Conservation (phyloP, 2,329 filamentous ascomycete species). For the Arthrobotrys megalospora region DNA sequence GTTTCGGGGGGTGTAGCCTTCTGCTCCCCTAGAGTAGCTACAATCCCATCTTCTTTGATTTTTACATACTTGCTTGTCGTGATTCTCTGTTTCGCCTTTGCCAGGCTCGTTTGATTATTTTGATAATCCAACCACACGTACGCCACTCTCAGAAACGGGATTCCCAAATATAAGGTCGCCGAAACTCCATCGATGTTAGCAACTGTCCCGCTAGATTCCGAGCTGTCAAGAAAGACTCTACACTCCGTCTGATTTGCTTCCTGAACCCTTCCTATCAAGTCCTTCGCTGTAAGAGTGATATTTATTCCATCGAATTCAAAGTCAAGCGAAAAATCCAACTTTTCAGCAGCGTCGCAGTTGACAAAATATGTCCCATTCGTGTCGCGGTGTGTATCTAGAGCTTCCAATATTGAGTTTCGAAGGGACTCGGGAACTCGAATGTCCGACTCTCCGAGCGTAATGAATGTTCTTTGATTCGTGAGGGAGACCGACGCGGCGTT, state of each 20-base stretch:
- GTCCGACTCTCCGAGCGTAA: neutral
- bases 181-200: neutral
- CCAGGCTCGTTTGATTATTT: slow-evolving; percentile 5
- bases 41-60: slow-evolving; percentile 4
- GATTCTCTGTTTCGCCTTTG: slow-evolving; percentile 7
- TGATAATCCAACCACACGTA: slow-evolving; percentile 14
- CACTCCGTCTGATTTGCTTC: neutral
- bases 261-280: neutral
- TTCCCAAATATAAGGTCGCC: neutral
- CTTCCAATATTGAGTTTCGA: neutral
- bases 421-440: neutral
- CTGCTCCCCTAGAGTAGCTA: slow-evolving; percentile 11
- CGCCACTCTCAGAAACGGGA: slow-evolving; percentile 4
- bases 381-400: neutral
- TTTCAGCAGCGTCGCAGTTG: slow-evolving; percentile 4
- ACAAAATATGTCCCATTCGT: neutral
- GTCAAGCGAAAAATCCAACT: neutral
- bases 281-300: slow-evolving; percentile 5
- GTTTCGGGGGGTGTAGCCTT: neutral
- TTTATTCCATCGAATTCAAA: slow-evolving; percentile 9
- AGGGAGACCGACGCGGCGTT: neutral
- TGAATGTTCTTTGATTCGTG: neutral
- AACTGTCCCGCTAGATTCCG: neutral
- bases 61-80: neutral
- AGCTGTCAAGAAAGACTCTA: neutral